These are phyloP conservation scores for Ustilago vetiveriae DNA, from an alignment of 1,284 basidiomycete species.

Conservation along the genomic window DNA sequence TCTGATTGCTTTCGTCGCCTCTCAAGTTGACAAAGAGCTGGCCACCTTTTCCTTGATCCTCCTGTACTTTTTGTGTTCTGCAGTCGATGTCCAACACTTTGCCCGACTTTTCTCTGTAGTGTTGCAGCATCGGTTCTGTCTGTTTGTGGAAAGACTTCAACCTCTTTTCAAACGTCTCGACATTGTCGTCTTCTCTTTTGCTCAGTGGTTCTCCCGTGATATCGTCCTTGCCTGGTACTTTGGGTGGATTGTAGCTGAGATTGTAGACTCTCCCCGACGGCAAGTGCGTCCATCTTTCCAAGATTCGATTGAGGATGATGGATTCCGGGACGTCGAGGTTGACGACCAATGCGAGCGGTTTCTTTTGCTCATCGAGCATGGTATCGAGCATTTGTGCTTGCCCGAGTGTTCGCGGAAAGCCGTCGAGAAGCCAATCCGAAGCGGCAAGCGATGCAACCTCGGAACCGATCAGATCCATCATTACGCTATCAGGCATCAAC, in stretches of 20 bases:
- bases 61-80: slow-evolving; percentile 4
- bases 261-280: slow-evolving; percentile 89
- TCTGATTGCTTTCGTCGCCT: slow-evolving; percentile 88
- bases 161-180: slow-evolving; percentile 83
- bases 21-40: slow-evolving; percentile 76
- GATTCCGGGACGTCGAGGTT: slow-evolving; percentile 91
- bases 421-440: slow-evolving; percentile 90
- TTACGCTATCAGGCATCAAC: slow-evolving; percentile 64
- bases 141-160: slow-evolving; percentile 84
- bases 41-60: background rate
- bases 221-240: slow-evolving; percentile 86
- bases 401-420: slow-evolving; percentile 90
- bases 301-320: slow-evolving; percentile 87
- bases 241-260: slow-evolving; percentile 77
- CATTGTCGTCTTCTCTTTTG: slow-evolving; percentile 90
- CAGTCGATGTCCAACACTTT: slow-evolving; percentile 39
- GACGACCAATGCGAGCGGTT: slow-evolving; percentile 79
- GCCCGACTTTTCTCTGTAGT: slow-evolving; percentile 75
- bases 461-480: slow-evolving; percentile 60
- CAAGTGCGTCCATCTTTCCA: slow-evolving; percentile 87
- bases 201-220: slow-evolving; percentile 88
- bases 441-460: slow-evolving; percentile 32
- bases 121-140: slow-evolving; percentile 84
- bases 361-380: slow-evolving; percentile 45
- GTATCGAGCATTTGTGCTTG: slow-evolving; percentile 86